Percentiles rank a stretch among this genome's conserved stretches.
These are phyloP conservation scores for Roridomyces roridus DNA, from an alignment of 768 basidiomycete genomes.

Conservation along the genomic window DNA sequence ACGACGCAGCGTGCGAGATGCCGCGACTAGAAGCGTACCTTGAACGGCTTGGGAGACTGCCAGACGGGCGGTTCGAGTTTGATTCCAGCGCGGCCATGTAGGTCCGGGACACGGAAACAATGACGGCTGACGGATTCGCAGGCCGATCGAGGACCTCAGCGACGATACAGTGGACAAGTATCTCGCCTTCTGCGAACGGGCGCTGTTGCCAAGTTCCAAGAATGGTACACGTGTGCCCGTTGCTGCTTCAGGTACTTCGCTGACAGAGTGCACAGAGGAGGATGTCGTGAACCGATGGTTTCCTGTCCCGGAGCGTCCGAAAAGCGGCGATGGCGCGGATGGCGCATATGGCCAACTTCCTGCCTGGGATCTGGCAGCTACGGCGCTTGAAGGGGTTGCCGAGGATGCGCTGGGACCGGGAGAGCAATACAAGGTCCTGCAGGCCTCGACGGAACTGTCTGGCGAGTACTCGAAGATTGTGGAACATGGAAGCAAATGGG, in stretches of 20 bases:
- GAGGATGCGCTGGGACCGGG: conserved; percentile 52
- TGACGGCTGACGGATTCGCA: conserved; percentile 33
- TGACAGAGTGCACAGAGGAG: conserved; percentile 21
- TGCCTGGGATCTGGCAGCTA: conserved; percentile 18
- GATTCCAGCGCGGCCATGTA: conserved; percentile 53
- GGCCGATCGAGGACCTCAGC: conserved; percentile 59
- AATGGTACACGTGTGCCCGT: conserved; percentile 30
- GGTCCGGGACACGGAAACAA: conserved; percentile 19
- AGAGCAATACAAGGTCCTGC: conserved; percentile 66
- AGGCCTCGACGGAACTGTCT: conserved; percentile 65
- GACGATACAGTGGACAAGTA: conserved; percentile 65
- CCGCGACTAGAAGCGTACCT: conserved; percentile 59
- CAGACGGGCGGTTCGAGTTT: conserved; percentile 43
- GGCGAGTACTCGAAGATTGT: conserved; percentile 59
- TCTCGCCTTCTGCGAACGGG: conserved; percentile 66
- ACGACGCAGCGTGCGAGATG: conserved; percentile 68
- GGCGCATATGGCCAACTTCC: conserved; percentile 1
- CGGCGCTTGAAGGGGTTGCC: conserved; percentile 14
- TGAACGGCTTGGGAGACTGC: conserved; percentile 41
- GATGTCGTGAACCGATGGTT: conserved; percentile 49
- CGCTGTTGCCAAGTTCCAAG: conserved; percentile 43
- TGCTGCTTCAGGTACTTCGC: conserved; percentile 4
- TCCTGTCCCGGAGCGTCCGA: conserved; percentile 36
- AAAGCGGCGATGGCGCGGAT: conserved; percentile 22
- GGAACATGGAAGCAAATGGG: conserved; percentile 55